Evolutionary conservation across 1,284 basidiomycete genomes (phyloP).

Genomic region (Naganishia cerealis): DNA sequence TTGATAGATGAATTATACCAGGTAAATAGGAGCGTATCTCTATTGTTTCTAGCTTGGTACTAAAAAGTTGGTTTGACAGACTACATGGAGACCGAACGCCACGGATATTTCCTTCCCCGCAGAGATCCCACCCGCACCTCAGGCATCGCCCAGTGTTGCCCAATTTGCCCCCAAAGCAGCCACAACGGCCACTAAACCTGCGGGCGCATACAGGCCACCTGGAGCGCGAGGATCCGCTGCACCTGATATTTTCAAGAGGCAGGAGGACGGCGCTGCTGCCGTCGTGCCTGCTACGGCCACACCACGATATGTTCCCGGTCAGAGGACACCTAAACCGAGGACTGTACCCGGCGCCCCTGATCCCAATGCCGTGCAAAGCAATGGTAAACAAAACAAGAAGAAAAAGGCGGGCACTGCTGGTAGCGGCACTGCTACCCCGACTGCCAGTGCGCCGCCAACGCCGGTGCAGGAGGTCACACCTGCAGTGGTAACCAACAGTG

Average conservation of each 20-base stretch:
- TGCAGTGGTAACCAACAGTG: constrained; percentile 61
- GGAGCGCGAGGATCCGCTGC: constrained; percentile 84
- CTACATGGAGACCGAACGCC: constrained; percentile 74
- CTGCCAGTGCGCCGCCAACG: constrained; percentile 38
- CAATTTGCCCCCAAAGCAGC: constrained; percentile 51
- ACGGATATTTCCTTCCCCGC: constrained; percentile 72
- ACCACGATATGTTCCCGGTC: constrained; percentile 49
- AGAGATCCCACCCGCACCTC: constrained; percentile 71
- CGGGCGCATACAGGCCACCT: constrained; percentile 84
- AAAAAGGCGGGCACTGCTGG: constrained; percentile 48
- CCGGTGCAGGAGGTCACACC: constrained; percentile 46
- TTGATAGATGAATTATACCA: constrained; percentile 83
- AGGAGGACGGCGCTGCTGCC: constrained; percentile 68
- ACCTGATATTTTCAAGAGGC: constrained; percentile 79
- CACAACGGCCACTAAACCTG: constrained; percentile 62
- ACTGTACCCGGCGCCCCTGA: constrained; percentile 64
- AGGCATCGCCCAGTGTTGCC: constrained; percentile 64
- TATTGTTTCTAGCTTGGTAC: not conserved
- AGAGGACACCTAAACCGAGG: constrained; percentile 64
- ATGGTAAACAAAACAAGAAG: constrained; percentile 60
- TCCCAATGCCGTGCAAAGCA: constrained; percentile 56
- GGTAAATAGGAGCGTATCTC: constrained; percentile 70
- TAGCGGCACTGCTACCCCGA: constrained; percentile 26
- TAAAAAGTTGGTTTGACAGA: constrained; percentile 43
- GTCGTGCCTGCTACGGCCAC: constrained; percentile 37